Base-by-base conservation (phyloP, 1,284 basidiomycete genomes). In the Ceratobasidium sp. region DNA sequence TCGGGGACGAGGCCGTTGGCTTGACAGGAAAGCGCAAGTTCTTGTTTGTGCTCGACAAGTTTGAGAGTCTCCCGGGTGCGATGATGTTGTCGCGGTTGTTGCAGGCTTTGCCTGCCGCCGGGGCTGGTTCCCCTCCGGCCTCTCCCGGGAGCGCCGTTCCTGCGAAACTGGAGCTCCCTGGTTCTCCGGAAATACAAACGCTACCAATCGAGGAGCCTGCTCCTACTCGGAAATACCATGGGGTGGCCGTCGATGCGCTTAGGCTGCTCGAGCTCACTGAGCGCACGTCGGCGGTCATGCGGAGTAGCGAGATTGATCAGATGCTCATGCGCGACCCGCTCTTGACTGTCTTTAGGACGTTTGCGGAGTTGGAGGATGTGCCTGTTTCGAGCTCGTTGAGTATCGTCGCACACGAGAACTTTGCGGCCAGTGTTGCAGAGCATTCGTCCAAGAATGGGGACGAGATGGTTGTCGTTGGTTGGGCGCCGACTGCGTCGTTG, bases 261-360 rank as follows among this genome's bases (percentile, higher is more conserved):
- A 83, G 85, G 62, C 80, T 87, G 13, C 80, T 86, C 69, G 87
- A 88, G 76, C 82, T 88, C 47, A 87, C 87, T 16, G 86, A 87
- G 41, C 85, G 87, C 64, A 87, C 86, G 6, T 85, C 83, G 58
- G 85, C 85, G 1, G 84, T 88, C 71, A 86, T 88, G 84, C 84
- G 84, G 74, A 84, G 84, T 11, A 82, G 84, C 49, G 85, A 85
- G 73, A 81, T 78, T 21, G 81, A 85, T 75, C 83, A 85, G 57
- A 77, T 85, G 16, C 78, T 86, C 54, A 79, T 80, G 7, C 80
- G 83, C 66, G 87, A 89, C 76, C 83, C 85, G 43, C 80, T 87
- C 13, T 80, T 86, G 26, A 83, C 84, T 74, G 83, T 88, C 35
- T 86, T 85, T 79, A 81, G 80, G 46, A 82, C 84, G 72, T 87